phyloP scores from a whole-genome alignment of 2,329 filamentous ascomycete species.

The Colletotrichum sp. region DNA sequence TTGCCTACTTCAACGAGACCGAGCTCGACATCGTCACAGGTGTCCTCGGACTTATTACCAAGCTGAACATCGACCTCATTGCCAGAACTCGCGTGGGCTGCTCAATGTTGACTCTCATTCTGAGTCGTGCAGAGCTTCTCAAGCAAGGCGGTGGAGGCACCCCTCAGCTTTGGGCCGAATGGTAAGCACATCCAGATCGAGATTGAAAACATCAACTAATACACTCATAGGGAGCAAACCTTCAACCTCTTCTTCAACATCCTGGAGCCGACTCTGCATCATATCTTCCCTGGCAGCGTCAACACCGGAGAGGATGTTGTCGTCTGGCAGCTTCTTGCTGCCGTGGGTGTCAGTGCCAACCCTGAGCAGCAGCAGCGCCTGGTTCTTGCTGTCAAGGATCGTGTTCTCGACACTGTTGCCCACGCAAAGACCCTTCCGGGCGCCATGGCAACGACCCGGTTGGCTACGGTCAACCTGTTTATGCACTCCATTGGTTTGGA shows the following conservation, averaged over 20 bases:
- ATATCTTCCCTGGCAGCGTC: conserved; percentile 91
- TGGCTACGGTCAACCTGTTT: conserved; percentile 95
- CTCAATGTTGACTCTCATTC: conserved; percentile 89
- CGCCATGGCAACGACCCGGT: conserved; percentile 81
- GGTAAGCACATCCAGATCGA: conserved; percentile 53
- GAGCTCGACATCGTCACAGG: conserved; percentile 90
- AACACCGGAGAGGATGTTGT: conserved; percentile 92
- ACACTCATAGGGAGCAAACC: conserved; percentile 63
- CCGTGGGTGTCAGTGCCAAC: conserved; percentile 90
- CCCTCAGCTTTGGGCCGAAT: conserved; percentile 80
- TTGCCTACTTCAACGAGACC: conserved; percentile 89
- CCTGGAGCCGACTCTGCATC: conserved; percentile 81
- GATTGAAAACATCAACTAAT: not conserved
- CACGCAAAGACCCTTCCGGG: conserved; percentile 88
- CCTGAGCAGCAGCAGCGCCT: conserved; percentile 95
- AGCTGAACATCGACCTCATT: conserved; percentile 83
- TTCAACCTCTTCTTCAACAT: conserved; percentile 89
- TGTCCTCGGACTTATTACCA: conserved; percentile 83
- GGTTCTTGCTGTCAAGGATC: conserved; percentile 95
- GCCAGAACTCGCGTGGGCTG: conserved; percentile 87
- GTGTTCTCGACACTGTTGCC: conserved; percentile 92
- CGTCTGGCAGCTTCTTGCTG: conserved; percentile 96
- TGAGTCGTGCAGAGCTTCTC: conserved; percentile 91
- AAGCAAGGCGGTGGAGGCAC: conserved; percentile 78
- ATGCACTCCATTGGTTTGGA: conserved; percentile 99